These are phyloP conservation scores for Themeda triandra DNA, from an alignment of 176 grass and related monocot species.

Conservation along the genomic window DNA sequence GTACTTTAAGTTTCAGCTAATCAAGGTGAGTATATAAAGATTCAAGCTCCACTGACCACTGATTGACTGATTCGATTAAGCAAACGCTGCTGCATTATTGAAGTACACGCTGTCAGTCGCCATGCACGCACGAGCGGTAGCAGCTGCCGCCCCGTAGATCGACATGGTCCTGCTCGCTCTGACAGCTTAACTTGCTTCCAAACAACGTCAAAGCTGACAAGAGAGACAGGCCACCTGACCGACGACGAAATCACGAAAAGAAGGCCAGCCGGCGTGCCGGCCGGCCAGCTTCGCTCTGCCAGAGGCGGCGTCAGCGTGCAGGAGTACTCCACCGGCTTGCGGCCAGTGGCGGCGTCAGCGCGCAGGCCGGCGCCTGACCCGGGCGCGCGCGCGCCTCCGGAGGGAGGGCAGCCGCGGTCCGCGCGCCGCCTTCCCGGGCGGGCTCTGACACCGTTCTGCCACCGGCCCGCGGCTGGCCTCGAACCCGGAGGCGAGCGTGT, in stretches of 20 bases:
- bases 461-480: constrained; percentile 10
- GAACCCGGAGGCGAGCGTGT: neutral
- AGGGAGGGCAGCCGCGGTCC: neutral
- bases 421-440: constrained; percentile 26
- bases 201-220: constrained; percentile 20
- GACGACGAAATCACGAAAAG: too few relatives aligned
- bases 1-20: neutral
- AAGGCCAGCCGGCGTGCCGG: neutral
- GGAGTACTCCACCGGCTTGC: neutral
- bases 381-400: neutral
- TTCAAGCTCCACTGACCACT: neutral
- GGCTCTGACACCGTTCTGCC: constrained; percentile 43
- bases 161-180: neutral
- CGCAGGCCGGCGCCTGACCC: constrained; percentile 35
- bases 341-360: constrained; percentile 3
- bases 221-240: neutral
- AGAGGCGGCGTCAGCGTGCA: neutral
- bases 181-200: constrained; percentile 43
- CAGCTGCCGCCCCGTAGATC: neutral
- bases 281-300: neutral
- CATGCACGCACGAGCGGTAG: neutral
- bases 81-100: neutral
- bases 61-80: neutral
- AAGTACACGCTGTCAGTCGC: neutral
- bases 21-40: too few relatives aligned